These are phyloP conservation scores for Pholiota adiposa DNA, from an alignment of 1,284 basidiomycete species.

Conservation along the genomic window DNA sequence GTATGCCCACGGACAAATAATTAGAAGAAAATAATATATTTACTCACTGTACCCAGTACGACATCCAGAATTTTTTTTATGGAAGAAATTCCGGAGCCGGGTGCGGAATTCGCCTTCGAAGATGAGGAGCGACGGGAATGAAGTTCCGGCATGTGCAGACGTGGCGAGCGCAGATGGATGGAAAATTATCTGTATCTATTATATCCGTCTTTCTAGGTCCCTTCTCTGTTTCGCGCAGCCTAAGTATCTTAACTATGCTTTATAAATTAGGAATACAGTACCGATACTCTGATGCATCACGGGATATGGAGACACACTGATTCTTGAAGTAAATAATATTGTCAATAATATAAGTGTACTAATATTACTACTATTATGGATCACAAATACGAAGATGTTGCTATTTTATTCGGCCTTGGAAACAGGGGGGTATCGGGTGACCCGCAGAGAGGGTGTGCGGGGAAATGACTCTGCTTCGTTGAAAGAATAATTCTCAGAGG, in stretches of 20 bases:
- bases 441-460: neutral
- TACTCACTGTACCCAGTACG: neutral
- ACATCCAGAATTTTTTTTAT: neutral
- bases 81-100: neutral
- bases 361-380: too few relatives aligned
- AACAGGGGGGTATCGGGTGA: neutral
- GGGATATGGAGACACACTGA: too few relatives aligned
- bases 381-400: neutral
- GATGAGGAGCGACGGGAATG: too few relatives aligned
- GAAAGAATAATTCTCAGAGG: too few relatives aligned
- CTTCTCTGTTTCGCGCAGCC: too few relatives aligned
- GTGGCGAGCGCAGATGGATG: neutral
- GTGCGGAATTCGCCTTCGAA: neutral
- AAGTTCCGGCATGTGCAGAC: neutral
- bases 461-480: too few relatives aligned
- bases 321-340: too few relatives aligned
- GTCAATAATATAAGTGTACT: too few relatives aligned
- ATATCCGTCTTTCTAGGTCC: neutral
- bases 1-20: neutral
- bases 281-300: too few relatives aligned
- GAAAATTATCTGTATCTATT: neutral
- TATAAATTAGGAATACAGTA: too few relatives aligned
- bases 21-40: neutral
- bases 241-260: neutral
- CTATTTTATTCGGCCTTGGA: neutral